phyloP scores from a whole-genome alignment of 2,329 filamentous ascomycete genomes.

The Clarireedia homoeocarpa region DNA sequence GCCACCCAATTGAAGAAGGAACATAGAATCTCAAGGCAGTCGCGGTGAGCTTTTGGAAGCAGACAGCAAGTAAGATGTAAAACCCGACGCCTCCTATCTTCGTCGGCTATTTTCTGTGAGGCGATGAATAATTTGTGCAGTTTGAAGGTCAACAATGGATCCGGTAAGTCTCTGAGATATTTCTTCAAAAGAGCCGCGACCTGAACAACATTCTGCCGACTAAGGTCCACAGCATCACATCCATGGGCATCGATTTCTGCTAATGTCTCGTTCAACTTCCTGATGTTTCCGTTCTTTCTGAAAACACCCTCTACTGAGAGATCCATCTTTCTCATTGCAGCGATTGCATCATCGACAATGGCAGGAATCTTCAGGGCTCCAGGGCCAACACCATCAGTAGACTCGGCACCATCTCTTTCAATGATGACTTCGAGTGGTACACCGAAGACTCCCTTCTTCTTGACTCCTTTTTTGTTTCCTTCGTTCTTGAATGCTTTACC shows the following conservation, averaged over 20 bases:
- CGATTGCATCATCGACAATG: constrained; percentile 90
- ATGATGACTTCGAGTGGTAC: constrained; percentile 82
- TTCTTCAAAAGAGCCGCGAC: constrained; percentile 91
- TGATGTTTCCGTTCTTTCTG: constrained; percentile 98
- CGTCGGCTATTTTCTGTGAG: constrained; percentile 79
- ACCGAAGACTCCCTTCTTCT: constrained; percentile 92
- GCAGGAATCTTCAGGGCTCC: constrained; percentile 84
- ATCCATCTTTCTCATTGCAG: constrained; percentile 96
- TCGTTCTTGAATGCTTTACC: constrained; percentile 93
- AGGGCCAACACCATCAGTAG: constrained; percentile 92
- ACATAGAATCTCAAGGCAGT: constrained; percentile 91
- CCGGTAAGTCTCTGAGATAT: constrained; percentile 87
- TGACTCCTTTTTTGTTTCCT: constrained; percentile 58
- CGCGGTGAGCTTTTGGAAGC: constrained; percentile 83
- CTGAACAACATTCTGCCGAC: constrained; percentile 84
- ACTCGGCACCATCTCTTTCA: constrained; percentile 90
- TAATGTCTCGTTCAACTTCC: constrained; percentile 77
- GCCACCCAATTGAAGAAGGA: constrained; percentile 96
- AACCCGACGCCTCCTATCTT: constrained; percentile 73
- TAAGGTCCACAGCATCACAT: constrained; percentile 77
- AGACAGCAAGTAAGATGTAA: constrained; percentile 89
- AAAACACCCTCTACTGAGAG: constrained; percentile 98
- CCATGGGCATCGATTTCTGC: constrained; percentile 82
- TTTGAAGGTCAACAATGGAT: constrained; percentile 91
- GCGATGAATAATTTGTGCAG: constrained; percentile 85